These are phyloP conservation scores for Cyberlindnera mississippiensis DNA, from an alignment of 805 yeast genomes.

Conservation along the genomic window DNA sequence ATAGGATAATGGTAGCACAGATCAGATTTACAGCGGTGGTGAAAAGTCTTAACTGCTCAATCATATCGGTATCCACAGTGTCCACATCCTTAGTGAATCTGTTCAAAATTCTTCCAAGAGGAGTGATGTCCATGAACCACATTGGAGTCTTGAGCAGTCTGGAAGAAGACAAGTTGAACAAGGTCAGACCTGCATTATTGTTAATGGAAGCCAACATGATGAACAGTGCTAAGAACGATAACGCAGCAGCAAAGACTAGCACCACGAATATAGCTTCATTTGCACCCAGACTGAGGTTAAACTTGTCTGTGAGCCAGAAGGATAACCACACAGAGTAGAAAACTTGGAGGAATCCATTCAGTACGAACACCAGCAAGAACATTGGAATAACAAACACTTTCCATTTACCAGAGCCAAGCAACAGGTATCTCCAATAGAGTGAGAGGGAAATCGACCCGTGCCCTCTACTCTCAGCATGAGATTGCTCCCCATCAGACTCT, in stretches of 20 bases:
- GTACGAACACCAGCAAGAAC: constrained; percentile 20
- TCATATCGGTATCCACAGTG: constrained; percentile 71
- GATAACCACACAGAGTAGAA: constrained; percentile 73
- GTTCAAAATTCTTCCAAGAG: constrained; percentile 79
- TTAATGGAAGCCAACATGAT: constrained; percentile 53
- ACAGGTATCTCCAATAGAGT: constrained; percentile 40
- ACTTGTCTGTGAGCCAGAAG: constrained; percentile 64
- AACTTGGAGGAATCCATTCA: constrained; percentile 47
- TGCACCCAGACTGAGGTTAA: constrained; percentile 39
- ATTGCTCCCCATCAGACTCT: neutral
- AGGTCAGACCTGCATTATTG: constrained; percentile 48
- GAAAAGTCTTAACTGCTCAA: constrained; percentile 62
- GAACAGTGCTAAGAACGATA: constrained; percentile 45
- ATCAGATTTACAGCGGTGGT: constrained; percentile 48
- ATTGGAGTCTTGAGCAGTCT: constrained; percentile 69
- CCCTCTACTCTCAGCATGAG: constrained; percentile 23
- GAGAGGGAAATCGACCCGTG: constrained; percentile 17
- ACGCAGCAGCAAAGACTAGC: constrained; percentile 46
- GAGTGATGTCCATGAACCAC: constrained; percentile 81
- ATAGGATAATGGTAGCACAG: constrained; percentile 58
- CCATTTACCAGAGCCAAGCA: constrained; percentile 43
- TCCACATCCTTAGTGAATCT: constrained; percentile 86
- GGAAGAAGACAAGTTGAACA: constrained; percentile 56
- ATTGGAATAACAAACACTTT: constrained; percentile 29
- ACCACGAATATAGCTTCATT: constrained; percentile 66